Percentiles rank a stretch among this genome's conserved stretches.
Evolutionary conservation across 352 stramenopile species (phyloP).

Genomic region (Globisporangium okanoganense): DNA sequence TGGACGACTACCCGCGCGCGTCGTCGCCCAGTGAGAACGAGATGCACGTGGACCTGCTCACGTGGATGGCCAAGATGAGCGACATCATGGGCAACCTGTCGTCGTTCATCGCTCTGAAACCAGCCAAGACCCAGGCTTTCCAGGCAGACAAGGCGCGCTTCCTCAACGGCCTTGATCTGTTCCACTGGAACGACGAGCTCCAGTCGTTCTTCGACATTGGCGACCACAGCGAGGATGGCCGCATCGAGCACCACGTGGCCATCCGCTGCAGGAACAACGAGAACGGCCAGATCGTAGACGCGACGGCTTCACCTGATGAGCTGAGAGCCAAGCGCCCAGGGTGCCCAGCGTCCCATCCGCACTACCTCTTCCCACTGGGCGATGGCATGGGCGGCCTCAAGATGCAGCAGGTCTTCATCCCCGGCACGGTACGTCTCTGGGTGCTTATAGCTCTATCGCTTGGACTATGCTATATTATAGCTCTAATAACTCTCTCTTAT

Average conservation of each 20-base stretch:
- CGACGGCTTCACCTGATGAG: constrained; percentile 29
- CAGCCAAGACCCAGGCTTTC: constrained; percentile 24
- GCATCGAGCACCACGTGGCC: constrained; percentile 60
- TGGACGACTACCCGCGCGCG: constrained; percentile 92
- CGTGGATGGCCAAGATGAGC: constrained; percentile 86
- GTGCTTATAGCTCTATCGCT: neutral
- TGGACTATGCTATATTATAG: too few relatives aligned
- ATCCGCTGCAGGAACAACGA: constrained; percentile 62
- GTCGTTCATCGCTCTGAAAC: constrained; percentile 22
- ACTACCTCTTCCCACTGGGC: constrained; percentile 73
- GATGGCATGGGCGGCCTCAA: constrained; percentile 77
- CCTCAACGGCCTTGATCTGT: constrained; percentile 35
- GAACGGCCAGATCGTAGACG: constrained; percentile 33
- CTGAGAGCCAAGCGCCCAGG: constrained; percentile 30
- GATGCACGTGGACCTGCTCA: constrained; percentile 89
- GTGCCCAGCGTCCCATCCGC: constrained; percentile 60
- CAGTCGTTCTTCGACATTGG: constrained; percentile 82
- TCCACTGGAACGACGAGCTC: constrained; percentile 69
- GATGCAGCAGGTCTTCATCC: constrained; percentile 67
- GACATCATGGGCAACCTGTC: constrained; percentile 50
- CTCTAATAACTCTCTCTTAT: neutral
- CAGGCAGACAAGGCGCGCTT: constrained; percentile 33
- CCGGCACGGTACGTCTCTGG: constrained; percentile 27
- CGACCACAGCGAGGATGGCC: constrained; percentile 68
- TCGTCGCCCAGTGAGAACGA: constrained; percentile 71